Evolutionary conservation across 768 basidiomycete species (phyloP).

Genomic region (Kwoniella sp.): DNA sequence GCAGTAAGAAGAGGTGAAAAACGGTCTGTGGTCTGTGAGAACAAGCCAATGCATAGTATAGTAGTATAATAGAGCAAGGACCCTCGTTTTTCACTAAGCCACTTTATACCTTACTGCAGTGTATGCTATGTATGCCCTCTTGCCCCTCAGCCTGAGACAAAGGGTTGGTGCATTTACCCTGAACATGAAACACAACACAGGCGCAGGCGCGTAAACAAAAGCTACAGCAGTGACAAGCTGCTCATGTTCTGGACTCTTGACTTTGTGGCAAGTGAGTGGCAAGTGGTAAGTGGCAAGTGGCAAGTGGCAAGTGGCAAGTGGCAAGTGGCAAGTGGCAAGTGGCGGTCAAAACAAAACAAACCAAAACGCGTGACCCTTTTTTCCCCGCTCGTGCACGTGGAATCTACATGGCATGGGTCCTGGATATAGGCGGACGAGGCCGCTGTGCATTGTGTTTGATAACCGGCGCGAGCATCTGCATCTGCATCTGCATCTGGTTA

Average conservation of each 20-base stretch:
- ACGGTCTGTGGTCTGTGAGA: background rate
- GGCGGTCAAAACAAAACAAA: too few species aligned
- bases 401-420: too few species aligned
- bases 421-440: background rate
- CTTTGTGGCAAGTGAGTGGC: background rate
- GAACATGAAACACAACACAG: background rate
- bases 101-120: background rate
- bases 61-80: background rate
- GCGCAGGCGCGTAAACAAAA: background rate
- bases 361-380: background rate
- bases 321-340: too few species aligned
- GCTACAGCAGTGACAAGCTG: background rate
- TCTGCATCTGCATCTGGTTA: too few species aligned
- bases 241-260: background rate
- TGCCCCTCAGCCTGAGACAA: background rate
- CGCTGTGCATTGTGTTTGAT: background rate
- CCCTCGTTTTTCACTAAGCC: background rate
- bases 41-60: background rate
- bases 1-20: background rate
- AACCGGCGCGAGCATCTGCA: background rate
- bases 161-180: background rate
- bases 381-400: slow-evolving; percentile 1
- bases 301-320: too few species aligned
- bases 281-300: too few species aligned
- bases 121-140: too few species aligned